phyloP scores from a whole-genome alignment of 2,329 filamentous ascomycete genomes.

The Torrubiella hemipterigena region DNA sequence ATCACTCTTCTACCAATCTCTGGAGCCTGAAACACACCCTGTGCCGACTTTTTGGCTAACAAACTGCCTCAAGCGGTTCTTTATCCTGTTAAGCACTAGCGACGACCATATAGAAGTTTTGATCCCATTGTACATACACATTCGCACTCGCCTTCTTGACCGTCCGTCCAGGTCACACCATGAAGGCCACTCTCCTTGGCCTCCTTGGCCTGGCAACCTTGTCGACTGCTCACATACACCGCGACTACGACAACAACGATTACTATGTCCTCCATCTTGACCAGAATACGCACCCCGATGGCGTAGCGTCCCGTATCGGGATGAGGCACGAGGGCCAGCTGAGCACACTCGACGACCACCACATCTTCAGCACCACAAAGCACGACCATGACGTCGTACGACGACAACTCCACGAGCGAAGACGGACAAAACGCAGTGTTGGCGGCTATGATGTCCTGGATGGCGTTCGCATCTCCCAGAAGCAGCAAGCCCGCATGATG shows the following conservation, averaged over 20 bases:
- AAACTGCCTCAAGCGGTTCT: no score
- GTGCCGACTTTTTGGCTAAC: no score
- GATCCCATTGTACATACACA: no score
- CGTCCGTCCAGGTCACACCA: no score
- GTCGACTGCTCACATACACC: conserved; percentile 38
- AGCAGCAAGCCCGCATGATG: conserved; percentile 45
- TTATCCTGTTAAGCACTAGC: no score
- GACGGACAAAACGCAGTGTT: conserved; percentile 49
- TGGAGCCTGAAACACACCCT: no score
- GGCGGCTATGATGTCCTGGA: conserved; percentile 51
- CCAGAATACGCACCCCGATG: conserved; percentile 47
- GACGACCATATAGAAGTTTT: no score
- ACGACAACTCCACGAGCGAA: conserved; percentile 37
- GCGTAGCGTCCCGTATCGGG: conserved; percentile 62
- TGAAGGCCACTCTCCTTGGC: conserved; percentile 11
- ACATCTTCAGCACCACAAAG: conserved; percentile 70
- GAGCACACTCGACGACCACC: conserved; percentile 66
- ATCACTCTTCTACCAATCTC: no score
- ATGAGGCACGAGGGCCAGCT: conserved; percentile 72
- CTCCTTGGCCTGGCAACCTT: conserved; percentile 29
- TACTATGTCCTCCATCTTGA: conserved; percentile 89
- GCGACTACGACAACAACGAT: conserved; percentile 70
- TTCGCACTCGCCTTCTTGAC: no score
- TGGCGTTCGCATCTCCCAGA: conserved; percentile 65
- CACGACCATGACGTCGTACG: conserved; percentile 47